Percentiles rank a stretch among this genome's conserved stretches.
These are phyloP conservation scores for Claviceps quebecensis DNA, from an alignment of 2,329 filamentous ascomycete species.

Conservation along the genomic window DNA sequence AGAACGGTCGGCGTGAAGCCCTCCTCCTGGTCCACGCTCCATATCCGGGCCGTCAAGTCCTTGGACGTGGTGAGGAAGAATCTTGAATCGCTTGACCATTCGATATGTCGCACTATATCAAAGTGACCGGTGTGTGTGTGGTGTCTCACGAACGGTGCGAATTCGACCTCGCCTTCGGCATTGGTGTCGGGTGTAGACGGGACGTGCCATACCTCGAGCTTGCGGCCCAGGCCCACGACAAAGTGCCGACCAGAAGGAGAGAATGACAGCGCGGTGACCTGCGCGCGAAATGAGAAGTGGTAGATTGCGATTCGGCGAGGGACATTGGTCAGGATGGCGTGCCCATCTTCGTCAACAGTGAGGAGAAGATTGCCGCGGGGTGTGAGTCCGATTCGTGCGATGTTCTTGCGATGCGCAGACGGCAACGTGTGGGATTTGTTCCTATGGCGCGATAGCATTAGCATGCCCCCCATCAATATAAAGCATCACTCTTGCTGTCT, in stretches of 20 bases:
- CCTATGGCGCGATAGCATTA: conserved; percentile 25
- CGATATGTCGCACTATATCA: conserved; percentile 69
- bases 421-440: conserved; percentile 79
- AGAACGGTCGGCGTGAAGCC: conserved; percentile 82
- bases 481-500: too few relatives aligned
- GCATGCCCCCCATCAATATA: neutral
- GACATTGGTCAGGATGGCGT: conserved; percentile 85
- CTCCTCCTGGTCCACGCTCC: conserved; percentile 79
- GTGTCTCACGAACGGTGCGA: conserved; percentile 85
- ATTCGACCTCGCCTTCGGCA: conserved; percentile 71
- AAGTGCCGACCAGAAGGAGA: conserved; percentile 86
- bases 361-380: conserved; percentile 85
- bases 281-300: conserved; percentile 85
- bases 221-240: conserved; percentile 72
- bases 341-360: conserved; percentile 86
- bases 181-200: conserved; percentile 76
- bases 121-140: conserved; percentile 80
- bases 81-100: conserved; percentile 92
- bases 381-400: conserved; percentile 73
- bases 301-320: conserved; percentile 75
- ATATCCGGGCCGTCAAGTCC: conserved; percentile 85
- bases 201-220: conserved; percentile 91
- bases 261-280: conserved; percentile 73
- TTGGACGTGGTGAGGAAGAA: conserved; percentile 91
- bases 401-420: conserved; percentile 90